These are phyloP conservation scores for Corymbia calophylla DNA, from an alignment of 441 rosid species.

Conservation along the genomic window DNA sequence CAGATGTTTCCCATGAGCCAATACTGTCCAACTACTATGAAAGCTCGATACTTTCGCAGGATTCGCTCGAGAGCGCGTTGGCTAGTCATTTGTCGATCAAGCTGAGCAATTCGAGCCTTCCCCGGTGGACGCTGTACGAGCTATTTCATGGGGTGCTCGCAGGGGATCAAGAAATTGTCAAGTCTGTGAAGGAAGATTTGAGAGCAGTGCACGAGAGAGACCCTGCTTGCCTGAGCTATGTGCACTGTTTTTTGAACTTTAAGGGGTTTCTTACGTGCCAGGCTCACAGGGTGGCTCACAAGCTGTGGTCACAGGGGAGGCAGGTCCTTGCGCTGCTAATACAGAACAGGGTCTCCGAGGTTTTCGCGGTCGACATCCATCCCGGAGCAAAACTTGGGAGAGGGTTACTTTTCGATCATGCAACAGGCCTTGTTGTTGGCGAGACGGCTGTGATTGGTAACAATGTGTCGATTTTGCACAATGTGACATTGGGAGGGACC, in stretches of 20 bases:
- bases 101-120: slow-evolving; percentile 44
- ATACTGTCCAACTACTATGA: slow-evolving; percentile 46
- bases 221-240: slow-evolving; percentile 15
- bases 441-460: slow-evolving; percentile 14
- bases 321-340: slow-evolving; percentile 7
- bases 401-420: slow-evolving; percentile 12
- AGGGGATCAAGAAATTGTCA: slow-evolving; percentile 2
- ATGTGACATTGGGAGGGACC: slow-evolving; percentile 17
- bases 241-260: slow-evolving; percentile 13
- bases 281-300: slow-evolving; percentile 10
- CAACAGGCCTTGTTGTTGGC: slow-evolving; percentile 7
- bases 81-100: slow-evolving; percentile 59
- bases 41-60: slow-evolving; percentile 49
- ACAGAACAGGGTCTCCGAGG: slow-evolving; percentile 14
- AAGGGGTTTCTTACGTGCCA: slow-evolving; percentile 14
- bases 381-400: slow-evolving; percentile 6
- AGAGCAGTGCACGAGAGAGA: slow-evolving; percentile 10
- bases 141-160: slow-evolving; percentile 42
- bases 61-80: slow-evolving; percentile 42
- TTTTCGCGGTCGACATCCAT: slow-evolving; percentile 15
- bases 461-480: slow-evolving; percentile 11
- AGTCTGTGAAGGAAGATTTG: slow-evolving; percentile 1
- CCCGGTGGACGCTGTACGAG: slow-evolving; percentile 39
- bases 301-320: slow-evolving; percentile 13
- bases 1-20: slow-evolving; percentile 53